Conservation (phyloP, 106 monocot species). For the Gastrodia elata region DNA sequence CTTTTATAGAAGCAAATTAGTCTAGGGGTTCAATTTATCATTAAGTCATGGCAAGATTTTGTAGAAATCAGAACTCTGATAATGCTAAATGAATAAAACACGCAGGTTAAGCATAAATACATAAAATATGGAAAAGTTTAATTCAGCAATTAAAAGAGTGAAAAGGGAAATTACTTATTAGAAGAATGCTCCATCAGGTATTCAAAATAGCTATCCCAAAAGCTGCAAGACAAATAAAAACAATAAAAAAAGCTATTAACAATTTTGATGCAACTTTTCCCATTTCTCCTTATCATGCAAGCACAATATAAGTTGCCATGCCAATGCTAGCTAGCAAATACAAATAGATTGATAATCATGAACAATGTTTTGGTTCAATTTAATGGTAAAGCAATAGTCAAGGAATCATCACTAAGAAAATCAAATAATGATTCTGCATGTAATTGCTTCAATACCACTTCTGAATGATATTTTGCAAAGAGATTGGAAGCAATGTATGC, state of each 20-base stretch:
- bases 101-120: neutral
- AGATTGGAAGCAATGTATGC: no score
- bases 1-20: neutral
- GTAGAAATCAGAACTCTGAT: neutral
- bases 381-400: neutral
- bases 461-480: no score
- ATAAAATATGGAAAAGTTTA: neutral
- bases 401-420: neutral
- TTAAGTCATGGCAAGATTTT: neutral
- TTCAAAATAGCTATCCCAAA: conserved; percentile 98
- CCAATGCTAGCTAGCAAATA: neutral
- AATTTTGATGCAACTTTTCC: neutral
- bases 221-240: conserved; percentile 36
- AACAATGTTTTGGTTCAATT: neutral
- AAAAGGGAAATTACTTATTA: conserved; percentile 60
- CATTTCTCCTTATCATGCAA: neutral
- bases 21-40: neutral
- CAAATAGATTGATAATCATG: neutral
- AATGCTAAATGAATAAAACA: neutral
- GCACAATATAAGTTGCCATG: neutral
- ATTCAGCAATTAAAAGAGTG: neutral
- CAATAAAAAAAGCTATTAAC: neutral
- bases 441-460: neutral
- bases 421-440: neutral
- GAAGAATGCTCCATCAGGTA: conserved; percentile 76